Percentiles rank a stretch among this genome's conserved stretches.
phyloP scores from a whole-genome alignment of 2,329 filamentous ascomycete genomes.

The Phialocephala sp. region DNA sequence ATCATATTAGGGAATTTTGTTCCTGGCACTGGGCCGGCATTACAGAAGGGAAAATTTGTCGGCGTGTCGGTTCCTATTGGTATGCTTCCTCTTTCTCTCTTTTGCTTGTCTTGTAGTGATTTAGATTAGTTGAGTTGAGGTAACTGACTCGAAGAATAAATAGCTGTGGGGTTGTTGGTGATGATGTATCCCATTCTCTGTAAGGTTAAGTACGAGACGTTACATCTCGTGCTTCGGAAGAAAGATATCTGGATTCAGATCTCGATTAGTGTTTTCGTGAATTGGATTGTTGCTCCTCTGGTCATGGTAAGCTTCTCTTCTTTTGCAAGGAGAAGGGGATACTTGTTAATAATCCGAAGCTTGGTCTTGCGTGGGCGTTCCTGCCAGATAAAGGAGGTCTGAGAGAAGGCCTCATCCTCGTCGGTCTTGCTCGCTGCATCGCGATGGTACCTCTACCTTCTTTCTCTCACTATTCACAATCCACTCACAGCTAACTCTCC shows the following conservation, averaged over 20 bases:
- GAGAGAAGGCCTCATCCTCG: conserved; percentile 75
- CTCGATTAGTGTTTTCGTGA: conserved; percentile 75
- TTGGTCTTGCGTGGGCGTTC: conserved; percentile 71
- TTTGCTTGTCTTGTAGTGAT: not conserved
- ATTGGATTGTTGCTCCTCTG: conserved; percentile 84
- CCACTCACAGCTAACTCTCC: not conserved
- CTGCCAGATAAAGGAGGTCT: conserved; percentile 63
- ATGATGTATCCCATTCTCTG: conserved; percentile 97
- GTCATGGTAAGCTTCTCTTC: conserved; percentile 62
- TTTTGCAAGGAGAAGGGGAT: not conserved
- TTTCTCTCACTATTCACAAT: not conserved
- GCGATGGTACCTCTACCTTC: conserved; percentile 67
- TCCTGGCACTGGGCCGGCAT: conserved; percentile 55
- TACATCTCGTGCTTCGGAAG: conserved; percentile 69
- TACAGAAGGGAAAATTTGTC: conserved; percentile 67
- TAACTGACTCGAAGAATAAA: not conserved
- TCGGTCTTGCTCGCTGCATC: conserved; percentile 85
- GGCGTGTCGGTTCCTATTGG: conserved; percentile 68
- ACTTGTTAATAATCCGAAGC: conserved; percentile 40
- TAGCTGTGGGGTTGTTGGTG: conserved; percentile 79
- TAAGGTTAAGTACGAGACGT: conserved; percentile 79
- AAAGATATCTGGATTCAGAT: conserved; percentile 78
- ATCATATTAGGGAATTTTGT: conserved; percentile 70
- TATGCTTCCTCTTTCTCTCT: conserved; percentile 42
- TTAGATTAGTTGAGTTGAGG: not conserved